Conservation (phyloP, 805 yeast species). For the Barnettozyma sucrosica region DNA sequence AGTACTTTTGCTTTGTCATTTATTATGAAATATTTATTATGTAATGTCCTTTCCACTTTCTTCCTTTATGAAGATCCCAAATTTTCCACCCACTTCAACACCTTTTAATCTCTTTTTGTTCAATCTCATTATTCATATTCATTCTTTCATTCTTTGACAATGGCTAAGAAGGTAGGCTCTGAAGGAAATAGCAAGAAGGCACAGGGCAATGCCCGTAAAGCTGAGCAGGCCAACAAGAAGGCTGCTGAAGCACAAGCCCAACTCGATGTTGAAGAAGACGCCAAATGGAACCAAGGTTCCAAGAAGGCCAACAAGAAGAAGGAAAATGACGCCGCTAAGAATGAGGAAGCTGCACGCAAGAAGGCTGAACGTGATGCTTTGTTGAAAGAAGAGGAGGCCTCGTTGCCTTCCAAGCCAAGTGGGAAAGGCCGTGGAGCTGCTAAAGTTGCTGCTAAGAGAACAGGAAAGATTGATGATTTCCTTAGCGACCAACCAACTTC, state of each 20-base stretch:
- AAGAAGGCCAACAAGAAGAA: conserved; percentile 67
- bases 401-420: conserved; percentile 53
- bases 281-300: conserved; percentile 66
- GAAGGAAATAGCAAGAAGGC: conserved; percentile 48
- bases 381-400: conserved; percentile 57
- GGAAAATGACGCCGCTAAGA: conserved; percentile 60
- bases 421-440: conserved; percentile 62
- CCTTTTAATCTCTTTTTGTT: neutral
- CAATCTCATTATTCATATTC: neutral
- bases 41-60: too few species aligned
- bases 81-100: too few species aligned
- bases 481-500: conserved; percentile 44
- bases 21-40: neutral
- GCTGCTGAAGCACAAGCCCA: conserved; percentile 43
- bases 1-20: neutral
- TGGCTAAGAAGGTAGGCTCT: conserved; percentile 44
- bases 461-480: conserved; percentile 65
- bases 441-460: conserved; percentile 54
- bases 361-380: conserved; percentile 78
- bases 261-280: conserved; percentile 49
- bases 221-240: conserved; percentile 56
- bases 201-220: conserved; percentile 61
- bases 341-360: conserved; percentile 69
- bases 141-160: too few species aligned
- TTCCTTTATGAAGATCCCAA: too few species aligned